phyloP scores from a whole-genome alignment of 208 protist species.

The Trypanosoma conorhini region DNA sequence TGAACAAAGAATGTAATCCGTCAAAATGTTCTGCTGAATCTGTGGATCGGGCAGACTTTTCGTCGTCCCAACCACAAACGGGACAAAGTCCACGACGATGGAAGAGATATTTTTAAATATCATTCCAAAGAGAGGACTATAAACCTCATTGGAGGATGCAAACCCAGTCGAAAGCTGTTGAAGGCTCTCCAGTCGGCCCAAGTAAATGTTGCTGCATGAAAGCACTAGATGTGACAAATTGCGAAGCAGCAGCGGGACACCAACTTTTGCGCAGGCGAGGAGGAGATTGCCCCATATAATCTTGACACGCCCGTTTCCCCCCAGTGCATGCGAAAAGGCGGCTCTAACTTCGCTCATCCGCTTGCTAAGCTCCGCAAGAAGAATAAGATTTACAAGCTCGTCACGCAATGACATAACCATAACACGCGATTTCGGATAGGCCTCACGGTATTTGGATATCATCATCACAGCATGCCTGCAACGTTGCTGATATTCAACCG shows the following conservation, averaged over 20 bases:
- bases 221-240: conserved; percentile 52
- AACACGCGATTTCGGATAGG: conserved; percentile 15
- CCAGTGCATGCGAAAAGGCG: conserved; percentile 42
- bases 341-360: conserved; percentile 41
- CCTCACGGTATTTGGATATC: conserved; percentile 48
- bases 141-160: conserved; percentile 10
- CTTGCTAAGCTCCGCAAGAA: conserved; percentile 54
- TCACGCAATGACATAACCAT: conserved; percentile 36
- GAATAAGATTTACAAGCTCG: conserved; percentile 58
- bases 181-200: conserved; percentile 49
- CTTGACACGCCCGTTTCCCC: conserved; percentile 48
- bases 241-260: conserved; percentile 13
- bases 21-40: conserved; percentile 22
- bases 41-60: conserved; percentile 15
- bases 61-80: conserved; percentile 17
- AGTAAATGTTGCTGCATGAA: conserved; percentile 43
- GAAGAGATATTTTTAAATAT: conserved; percentile 56
- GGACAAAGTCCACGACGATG: conserved; percentile 56
- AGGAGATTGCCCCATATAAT: conserved; percentile 69
- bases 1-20: conserved; percentile 29
- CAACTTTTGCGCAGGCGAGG: conserved; percentile 30
- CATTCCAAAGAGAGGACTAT: conserved; percentile 30
- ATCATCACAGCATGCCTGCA: conserved; percentile 59
- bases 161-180: conserved; percentile 42
- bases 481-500: conserved; percentile 53